These are phyloP conservation scores for Neohortaea acidophila DNA, from an alignment of 495 filamentous ascomycete genomes.

Conservation along the genomic window DNA sequence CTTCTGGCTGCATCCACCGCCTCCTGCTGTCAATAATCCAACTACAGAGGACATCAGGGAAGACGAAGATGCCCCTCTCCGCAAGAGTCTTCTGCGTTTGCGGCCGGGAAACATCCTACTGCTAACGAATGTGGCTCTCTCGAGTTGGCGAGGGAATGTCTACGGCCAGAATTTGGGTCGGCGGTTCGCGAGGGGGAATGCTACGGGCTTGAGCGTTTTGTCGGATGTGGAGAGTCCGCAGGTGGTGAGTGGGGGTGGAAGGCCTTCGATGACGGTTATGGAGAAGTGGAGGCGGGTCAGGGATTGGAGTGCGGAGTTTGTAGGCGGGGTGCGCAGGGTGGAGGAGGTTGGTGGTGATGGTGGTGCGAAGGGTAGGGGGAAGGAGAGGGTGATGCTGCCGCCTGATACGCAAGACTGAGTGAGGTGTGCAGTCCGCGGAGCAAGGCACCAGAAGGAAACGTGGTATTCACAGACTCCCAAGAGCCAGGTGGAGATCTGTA, in stretches of 20 bases:
- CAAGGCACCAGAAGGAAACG: neutral
- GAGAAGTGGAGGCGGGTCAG: slow-evolving; percentile 52
- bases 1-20: slow-evolving; percentile 84
- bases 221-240: slow-evolving; percentile 30
- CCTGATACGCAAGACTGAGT: slow-evolving; percentile 5
- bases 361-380: neutral
- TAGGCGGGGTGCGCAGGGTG: slow-evolving; percentile 34
- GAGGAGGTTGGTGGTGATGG: slow-evolving; percentile 18
- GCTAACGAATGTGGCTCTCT: slow-evolving; percentile 60
- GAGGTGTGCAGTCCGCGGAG: too few species aligned
- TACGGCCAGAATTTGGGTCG: slow-evolving; percentile 42
- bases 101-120: slow-evolving; percentile 60
- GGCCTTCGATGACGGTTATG: too few species aligned
- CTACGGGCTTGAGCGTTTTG: slow-evolving; percentile 40
- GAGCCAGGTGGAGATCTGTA: neutral
- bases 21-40: too few species aligned
- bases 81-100: slow-evolving; percentile 33
- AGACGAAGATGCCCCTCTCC: slow-evolving; percentile 26
- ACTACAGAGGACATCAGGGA: slow-evolving; percentile 14
- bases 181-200: slow-evolving; percentile 48
- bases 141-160: slow-evolving; percentile 53
- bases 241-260: slow-evolving; percentile 24
- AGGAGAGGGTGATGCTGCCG: slow-evolving; percentile 8
- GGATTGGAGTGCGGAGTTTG: slow-evolving; percentile 62
- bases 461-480: neutral